phyloP scores from a whole-genome alignment of 208 protist genomes.

The Acanthamoeba lenticulata region DNA sequence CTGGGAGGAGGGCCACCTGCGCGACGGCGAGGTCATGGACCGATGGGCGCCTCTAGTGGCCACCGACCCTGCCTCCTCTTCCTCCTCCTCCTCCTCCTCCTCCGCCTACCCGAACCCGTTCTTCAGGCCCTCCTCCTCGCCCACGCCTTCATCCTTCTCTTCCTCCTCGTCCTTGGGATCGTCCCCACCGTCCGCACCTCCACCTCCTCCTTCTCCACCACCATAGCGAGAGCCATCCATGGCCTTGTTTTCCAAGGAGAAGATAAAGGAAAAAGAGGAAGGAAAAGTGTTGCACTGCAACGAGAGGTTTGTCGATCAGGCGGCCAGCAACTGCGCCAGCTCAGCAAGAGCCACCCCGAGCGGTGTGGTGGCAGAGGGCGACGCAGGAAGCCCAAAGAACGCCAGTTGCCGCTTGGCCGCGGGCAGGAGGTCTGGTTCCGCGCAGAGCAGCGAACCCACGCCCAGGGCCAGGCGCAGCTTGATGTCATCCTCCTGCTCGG shows the following conservation, averaged over 20 bases:
- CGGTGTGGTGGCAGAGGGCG: neutral
- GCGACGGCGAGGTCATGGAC: neutral
- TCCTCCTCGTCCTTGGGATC: neutral
- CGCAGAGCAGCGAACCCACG: neutral
- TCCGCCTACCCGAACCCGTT: too few relatives aligned
- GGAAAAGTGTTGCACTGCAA: neutral
- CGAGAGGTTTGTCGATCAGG: neutral
- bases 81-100: too few relatives aligned
- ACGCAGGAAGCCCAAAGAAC: neutral
- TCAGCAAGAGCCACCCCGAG: neutral
- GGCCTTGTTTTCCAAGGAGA: too few relatives aligned
- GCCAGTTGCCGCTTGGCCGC: neutral
- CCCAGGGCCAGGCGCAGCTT: neutral
- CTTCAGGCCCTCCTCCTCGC: too few relatives aligned
- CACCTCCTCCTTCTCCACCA: neutral
- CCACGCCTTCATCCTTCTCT: neutral
- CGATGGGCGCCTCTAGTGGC: neutral
- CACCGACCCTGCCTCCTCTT: too few relatives aligned
- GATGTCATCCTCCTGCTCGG: neutral
- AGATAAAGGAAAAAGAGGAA: neutral
- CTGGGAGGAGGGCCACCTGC: neutral
- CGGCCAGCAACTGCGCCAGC: neutral
- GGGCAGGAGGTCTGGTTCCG: neutral
- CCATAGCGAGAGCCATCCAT: neutral
- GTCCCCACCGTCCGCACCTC: neutral